Conservation (phyloP, 164 flowering plant genomes). For the Echeveria elegans region DNA sequence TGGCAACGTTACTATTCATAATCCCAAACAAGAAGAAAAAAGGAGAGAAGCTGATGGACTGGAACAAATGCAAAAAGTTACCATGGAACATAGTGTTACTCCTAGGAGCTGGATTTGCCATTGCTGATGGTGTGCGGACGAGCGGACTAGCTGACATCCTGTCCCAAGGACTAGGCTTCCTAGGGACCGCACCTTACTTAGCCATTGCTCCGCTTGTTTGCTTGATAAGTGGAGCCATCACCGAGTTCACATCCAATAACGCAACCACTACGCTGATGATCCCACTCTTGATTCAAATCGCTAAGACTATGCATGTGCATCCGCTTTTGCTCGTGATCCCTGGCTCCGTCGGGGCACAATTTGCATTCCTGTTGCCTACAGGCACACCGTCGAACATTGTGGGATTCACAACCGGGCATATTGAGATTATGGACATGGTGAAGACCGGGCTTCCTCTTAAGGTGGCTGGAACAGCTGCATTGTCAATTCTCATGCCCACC, state of each 20-base stretch:
- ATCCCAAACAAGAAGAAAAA: conserved; percentile 65
- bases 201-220: conserved; percentile 70
- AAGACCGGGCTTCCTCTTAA: conserved; percentile 65
- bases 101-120: conserved; percentile 91
- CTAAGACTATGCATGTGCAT: conserved; percentile 49
- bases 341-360: conserved; percentile 81
- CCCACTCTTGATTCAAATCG: conserved; percentile 66
- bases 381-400: conserved; percentile 79
- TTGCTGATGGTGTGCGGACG: conserved; percentile 68
- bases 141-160: conserved; percentile 69
- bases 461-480: conserved; percentile 42
- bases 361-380: conserved; percentile 68
- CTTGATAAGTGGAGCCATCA: conserved; percentile 46
- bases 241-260: conserved; percentile 84
- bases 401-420: conserved; percentile 78
- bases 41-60: conserved; percentile 88
- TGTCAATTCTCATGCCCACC: conserved; percentile 77
- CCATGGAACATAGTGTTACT: conserved; percentile 76
- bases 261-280: conserved; percentile 65
- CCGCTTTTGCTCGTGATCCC: conserved; percentile 77
- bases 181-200: conserved; percentile 45
- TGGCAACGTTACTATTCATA: conserved; percentile 83
- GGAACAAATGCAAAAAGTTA: conserved; percentile 93
- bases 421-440: conserved; percentile 69
- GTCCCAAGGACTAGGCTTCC: conserved; percentile 41